Evolutionary conservation across 2,329 filamentous ascomycete genomes (phyloP).

Genomic region (Albifimbria verrucaria): DNA sequence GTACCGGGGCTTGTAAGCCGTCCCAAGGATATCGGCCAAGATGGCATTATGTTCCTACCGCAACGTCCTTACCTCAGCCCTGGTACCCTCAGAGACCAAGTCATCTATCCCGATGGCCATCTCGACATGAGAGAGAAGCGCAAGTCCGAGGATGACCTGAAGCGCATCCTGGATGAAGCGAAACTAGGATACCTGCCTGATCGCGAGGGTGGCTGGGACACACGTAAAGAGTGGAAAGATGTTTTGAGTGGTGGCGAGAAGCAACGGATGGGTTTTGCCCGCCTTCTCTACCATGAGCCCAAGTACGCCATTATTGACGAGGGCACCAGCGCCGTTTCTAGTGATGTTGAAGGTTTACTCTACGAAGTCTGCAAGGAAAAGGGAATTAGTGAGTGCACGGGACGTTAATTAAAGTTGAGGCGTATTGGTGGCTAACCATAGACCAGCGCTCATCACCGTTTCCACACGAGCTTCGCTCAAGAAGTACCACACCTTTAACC

Average conservation of each 20-base stretch:
- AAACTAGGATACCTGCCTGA: conserved; percentile 84
- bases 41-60: conserved; percentile 98
- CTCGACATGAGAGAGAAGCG: conserved; percentile 85
- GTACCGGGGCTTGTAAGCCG: conserved; percentile 90
- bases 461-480: conserved; percentile 92
- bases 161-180: conserved; percentile 75
- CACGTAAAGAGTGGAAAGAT: conserved; percentile 97
- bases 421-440: conserved; percentile 13
- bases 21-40: conserved; percentile 73
- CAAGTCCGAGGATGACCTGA: conserved; percentile 74
- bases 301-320: conserved; percentile 94
- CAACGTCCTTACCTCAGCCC: conserved; percentile 90
- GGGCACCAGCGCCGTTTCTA: conserved; percentile 89
- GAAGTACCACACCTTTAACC: conserved; percentile 90
- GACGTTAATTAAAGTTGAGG: not conserved
- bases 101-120: conserved; percentile 95
- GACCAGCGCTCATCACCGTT: conserved; percentile 81
- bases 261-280: conserved; percentile 87
- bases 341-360: conserved; percentile 87
- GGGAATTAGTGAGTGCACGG: conserved; percentile 73
- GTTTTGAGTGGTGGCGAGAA: conserved; percentile 97
- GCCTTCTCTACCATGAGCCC: conserved; percentile 91
- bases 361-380: conserved; percentile 92
- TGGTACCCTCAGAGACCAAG: conserved; percentile 90
- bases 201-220: conserved; percentile 94